These are phyloP conservation scores for Epithemia pelagica DNA, from an alignment of 108 stramenopile species.

Conservation along the genomic window DNA sequence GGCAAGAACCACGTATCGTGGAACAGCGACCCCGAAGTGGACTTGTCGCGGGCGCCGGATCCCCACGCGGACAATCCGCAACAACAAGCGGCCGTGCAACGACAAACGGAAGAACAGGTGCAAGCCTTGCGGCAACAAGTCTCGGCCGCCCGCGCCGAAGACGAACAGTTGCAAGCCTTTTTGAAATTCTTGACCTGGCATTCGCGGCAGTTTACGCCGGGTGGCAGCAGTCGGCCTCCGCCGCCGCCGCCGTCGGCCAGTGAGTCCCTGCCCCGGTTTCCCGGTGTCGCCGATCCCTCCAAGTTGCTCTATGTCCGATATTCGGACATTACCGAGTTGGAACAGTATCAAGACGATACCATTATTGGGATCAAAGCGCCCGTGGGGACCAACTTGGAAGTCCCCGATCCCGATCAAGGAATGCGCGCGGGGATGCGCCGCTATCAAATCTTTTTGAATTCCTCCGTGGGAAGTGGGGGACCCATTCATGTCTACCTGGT, in stretches of 20 bases:
- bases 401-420: conserved; percentile 83
- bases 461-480: conserved; percentile 26
- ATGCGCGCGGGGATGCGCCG: conserved; percentile 60
- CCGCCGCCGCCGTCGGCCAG: not conserved
- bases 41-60: conserved; percentile 12
- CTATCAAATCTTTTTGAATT: conserved; percentile 84
- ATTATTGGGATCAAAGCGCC: conserved; percentile 91
- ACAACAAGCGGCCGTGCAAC: not conserved
- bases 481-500: conserved; percentile 54
- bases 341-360: conserved; percentile 53
- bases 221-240: conserved; percentile 7
- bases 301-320: conserved; percentile 57
- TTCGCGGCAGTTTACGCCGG: conserved; percentile 16
- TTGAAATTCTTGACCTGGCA: conserved; percentile 33
- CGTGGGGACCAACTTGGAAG: conserved; percentile 81
- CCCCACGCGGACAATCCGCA: conserved; percentile 7
- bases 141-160: conserved; percentile 27
- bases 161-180: conserved; percentile 26
- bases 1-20: conserved; percentile 90
- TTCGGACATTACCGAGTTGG: conserved; percentile 58
- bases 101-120: not conserved
- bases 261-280: not conserved
- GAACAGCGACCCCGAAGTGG: conserved; percentile 37
- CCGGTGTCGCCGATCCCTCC: conserved; percentile 17
- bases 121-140: conserved; percentile 8